Percentiles rank a stretch among this genome's conserved stretches.
These are phyloP conservation scores for Schwanniomyces sp. DNA, from an alignment of 805 yeast genomes.

Conservation along the genomic window DNA sequence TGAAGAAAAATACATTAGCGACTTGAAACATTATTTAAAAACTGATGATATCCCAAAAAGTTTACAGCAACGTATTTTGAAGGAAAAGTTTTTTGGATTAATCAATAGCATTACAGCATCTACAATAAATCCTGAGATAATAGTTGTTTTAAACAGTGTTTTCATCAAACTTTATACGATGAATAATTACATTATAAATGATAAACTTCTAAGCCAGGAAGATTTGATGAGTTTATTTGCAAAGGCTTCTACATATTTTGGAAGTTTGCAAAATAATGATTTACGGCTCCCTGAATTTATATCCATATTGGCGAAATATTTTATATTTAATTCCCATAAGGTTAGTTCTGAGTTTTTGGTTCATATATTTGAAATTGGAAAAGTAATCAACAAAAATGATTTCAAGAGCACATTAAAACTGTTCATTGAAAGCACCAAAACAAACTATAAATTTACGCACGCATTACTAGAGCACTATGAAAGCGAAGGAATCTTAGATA, in stretches of 20 bases:
- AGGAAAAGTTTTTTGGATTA: constrained; percentile 17
- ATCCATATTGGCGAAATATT: constrained; percentile 19
- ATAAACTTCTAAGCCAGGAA: constrained; percentile 3
- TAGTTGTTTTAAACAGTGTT: constrained; percentile 19
- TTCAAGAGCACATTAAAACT: constrained; percentile 6
- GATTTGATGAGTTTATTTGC: constrained; percentile 16
- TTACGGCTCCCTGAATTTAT: constrained; percentile 27
- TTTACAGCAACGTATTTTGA: constrained; percentile 16
- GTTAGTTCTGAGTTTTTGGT: constrained; percentile 21
- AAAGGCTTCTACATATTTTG: constrained; percentile 10
- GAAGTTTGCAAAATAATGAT: constrained; percentile 2
- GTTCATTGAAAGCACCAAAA: constrained; percentile 6
- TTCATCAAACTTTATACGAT: constrained; percentile 15
- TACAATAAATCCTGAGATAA: constrained; percentile 7
- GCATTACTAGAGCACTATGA: constrained; percentile 9
- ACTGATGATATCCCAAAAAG: constrained; percentile 23
- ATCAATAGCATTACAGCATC: constrained; percentile 7
- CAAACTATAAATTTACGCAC: constrained; percentile 15
- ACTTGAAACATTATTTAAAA: constrained; percentile 25
- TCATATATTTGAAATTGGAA: constrained; percentile 27
- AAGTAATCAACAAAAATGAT: constrained; percentile 5
- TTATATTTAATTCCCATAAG: constrained; percentile 11
- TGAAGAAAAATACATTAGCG: constrained; percentile 7
- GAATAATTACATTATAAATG: constrained; percentile 7
- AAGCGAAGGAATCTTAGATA: neutral